Evolutionary conservation across 352 stramenopile genomes (phyloP), one percentile per base, ranked within the genome.

Genomic region (Phytophthora pini): DNA sequence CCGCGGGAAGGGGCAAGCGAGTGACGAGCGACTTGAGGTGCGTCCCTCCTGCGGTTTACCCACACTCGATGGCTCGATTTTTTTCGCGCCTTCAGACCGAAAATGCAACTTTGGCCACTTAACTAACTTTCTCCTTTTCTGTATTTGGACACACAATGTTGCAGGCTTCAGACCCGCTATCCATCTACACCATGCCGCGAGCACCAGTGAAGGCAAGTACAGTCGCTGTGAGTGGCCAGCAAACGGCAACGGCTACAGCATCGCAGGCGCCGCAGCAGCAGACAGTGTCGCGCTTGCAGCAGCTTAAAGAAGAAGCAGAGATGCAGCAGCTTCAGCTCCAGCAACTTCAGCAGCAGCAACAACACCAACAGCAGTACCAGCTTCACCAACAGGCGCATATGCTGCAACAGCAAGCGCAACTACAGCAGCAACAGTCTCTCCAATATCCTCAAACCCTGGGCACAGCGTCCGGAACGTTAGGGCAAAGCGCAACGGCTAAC

Each of bases 381-480:
- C 64, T 72, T 4, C 65, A 74, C 22, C 61, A 77, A 41, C 65
- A 68, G 29, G 46, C 67, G 7, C 72, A 79, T 34, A 38, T 64
- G 36, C 65, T 74, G 38, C 71, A 77, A 2, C 71, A 74, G 17
- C 74, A 79, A 39, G 56, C 59, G 32, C 68, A 76, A 27, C 50
- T 59, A 13, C 68, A 76, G 34, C 65, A 70, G 47, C 74, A 83
- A 38, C 74, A 83, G 15, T 61, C 60, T 8, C 57, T 78, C 15
- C 75, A 86, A 40, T 83, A 77, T 51, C 13, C 70, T 6, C 49
- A 65, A 20, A 71, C 45, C 7, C 53, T 87, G 11, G 63, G 38
- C 4, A 32, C 61, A 1, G 39, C 61, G 5, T 72, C 70, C 1
- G 58, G 76, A 24, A 69, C 72, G 8, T 60, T 80, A 38, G 61